Evolutionary conservation across 2,329 filamentous ascomycete species (phyloP).

Genomic region (Monilinia laxa): DNA sequence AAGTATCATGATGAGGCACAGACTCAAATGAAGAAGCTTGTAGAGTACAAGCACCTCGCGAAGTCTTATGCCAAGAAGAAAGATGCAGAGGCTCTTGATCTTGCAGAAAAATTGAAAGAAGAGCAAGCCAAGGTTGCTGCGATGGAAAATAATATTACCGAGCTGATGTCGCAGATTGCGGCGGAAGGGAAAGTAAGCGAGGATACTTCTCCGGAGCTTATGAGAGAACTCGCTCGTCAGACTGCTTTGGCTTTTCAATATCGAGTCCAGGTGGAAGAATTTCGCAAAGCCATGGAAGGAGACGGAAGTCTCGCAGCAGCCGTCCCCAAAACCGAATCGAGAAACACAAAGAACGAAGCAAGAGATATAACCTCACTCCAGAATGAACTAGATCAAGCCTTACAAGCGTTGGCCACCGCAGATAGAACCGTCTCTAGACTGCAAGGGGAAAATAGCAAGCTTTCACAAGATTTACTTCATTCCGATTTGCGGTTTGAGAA

Average conservation of each 20-base stretch:
- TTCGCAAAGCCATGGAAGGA: constrained; percentile 53
- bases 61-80: constrained; percentile 78
- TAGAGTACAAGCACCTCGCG: constrained; percentile 76
- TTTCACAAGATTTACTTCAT: constrained; percentile 36
- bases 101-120: constrained; percentile 64
- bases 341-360: constrained; percentile 54
- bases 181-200: constrained; percentile 41
- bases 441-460: constrained; percentile 37
- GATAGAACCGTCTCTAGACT: constrained; percentile 42
- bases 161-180: constrained; percentile 58
- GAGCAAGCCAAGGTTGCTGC: constrained; percentile 64
- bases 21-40: constrained; percentile 72
- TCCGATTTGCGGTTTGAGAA: constrained; percentile 35
- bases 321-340: constrained; percentile 52
- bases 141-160: constrained; percentile 62
- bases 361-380: constrained; percentile 53
- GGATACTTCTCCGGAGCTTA: constrained; percentile 49
- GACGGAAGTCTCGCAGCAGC: constrained; percentile 41
- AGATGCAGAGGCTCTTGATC: constrained; percentile 66
- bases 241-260: constrained; percentile 59
- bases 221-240: constrained; percentile 57
- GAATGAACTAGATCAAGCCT: constrained; percentile 54
- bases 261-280: constrained; percentile 57
- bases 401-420: constrained; percentile 49
- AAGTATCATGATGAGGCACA: constrained; percentile 71